Evolutionary conservation across 345 rosid species (phyloP), one percentile per base, ranked within the genome.

Genomic region (Geranium brycei): DNA sequence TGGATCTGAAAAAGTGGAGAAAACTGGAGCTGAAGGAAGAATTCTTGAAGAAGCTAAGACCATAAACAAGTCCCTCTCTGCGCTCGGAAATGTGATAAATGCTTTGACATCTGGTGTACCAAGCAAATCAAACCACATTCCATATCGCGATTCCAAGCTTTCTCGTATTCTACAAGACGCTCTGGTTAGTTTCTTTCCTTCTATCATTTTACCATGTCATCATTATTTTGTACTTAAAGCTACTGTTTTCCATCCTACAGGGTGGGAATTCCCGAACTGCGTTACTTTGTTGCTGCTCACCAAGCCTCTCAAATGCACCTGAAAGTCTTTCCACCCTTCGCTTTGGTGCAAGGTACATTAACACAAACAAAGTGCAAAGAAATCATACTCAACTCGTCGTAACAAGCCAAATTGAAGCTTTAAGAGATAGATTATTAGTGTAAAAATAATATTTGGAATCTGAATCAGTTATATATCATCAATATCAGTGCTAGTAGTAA

Each of bases 1-100:
- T 15, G 98, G 98, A 71, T 89, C 98, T 15, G 95, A 91, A 80
- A 91, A 91, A 73, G 90, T 81, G 19, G 98, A 91, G 73, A 91
- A 91, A 76, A 91, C 91, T 15, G 96, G 98, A 75, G 95, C 96
- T 71, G 98, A 87, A 80, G 96, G 98, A 69, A 87, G 68, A 80
- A 77, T 84, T 78, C 88, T 91, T 65, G 96, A 91, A 79, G 98
- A 91, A 79, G 95, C 95, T 3, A 91, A 89, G 82, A 82, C 85
- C 58, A 91, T 91, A 64, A 91, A 89, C 70, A 91, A 85, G 72
- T 91, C 95, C n/a, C 81, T 91, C 68, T 91, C 98, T 30, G 89
- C 89, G 61, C 78, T 89, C 18, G 96, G 98, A 61, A 91, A 89
- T 57, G 98, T 89, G 66, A 84, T 91, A 58, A 81, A 79, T 78